Conservation (phyloP, 1,284 basidiomycete genomes). For the Ceratobasidium sp. region DNA sequence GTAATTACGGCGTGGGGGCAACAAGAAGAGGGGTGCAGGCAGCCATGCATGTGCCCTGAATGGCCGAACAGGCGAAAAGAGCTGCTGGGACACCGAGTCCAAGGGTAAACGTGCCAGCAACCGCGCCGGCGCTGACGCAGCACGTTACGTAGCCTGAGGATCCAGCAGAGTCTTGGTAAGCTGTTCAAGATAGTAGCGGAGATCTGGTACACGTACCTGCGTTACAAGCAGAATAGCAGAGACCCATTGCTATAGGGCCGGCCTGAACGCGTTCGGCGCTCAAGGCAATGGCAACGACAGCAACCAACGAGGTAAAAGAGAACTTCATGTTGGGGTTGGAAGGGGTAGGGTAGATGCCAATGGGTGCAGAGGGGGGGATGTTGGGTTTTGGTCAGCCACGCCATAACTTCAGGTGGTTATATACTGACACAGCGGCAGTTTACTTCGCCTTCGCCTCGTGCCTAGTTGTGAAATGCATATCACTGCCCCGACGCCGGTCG, state of each 20-base stretch:
- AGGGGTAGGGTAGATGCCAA: neutral
- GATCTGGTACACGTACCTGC: conserved; percentile 11
- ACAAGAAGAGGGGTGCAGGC: conserved; percentile 34
- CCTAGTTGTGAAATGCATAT: neutral
- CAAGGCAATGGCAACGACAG: conserved; percentile 10
- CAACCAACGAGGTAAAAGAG: conserved; percentile 20
- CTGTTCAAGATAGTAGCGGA: neutral
- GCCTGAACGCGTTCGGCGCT: conserved; percentile 10
- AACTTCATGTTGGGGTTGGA: conserved; percentile 21
- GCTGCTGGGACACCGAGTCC: conserved; percentile 33
- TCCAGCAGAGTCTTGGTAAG: neutral
- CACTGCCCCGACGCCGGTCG: neutral
- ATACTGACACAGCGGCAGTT: neutral
- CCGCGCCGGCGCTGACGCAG: conserved; percentile 10
- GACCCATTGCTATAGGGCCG: conserved; percentile 30
- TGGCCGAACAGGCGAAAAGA: conserved; percentile 5
- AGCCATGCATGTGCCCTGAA: conserved; percentile 40
- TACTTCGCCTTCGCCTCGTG: neutral
- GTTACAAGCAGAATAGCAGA: conserved; percentile 38
- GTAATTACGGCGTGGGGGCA: conserved; percentile 19
- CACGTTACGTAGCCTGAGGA: conserved; percentile 27
- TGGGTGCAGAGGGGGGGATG: neutral
- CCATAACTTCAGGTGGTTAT: conserved; percentile 6
- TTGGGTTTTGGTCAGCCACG: neutral
- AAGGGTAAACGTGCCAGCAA: conserved; percentile 34